Percentiles rank a stretch among this genome's conserved stretches.
Conservation (phyloP, 352 stramenopile species). For the Phytophthora sp. region DNA sequence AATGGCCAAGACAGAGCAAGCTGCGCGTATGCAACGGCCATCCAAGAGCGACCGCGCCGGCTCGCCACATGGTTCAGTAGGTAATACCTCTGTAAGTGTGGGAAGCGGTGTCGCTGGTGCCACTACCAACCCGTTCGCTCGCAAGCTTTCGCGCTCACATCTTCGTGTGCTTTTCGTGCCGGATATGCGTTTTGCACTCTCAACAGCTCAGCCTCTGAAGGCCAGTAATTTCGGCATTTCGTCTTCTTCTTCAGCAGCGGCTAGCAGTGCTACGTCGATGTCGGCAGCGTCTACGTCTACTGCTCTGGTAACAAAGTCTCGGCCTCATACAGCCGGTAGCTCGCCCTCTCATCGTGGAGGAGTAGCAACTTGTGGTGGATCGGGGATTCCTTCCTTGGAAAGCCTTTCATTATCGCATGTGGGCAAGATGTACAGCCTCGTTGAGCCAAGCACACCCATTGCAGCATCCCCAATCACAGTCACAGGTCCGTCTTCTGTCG, state of each 20-base stretch:
- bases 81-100: slow-evolving; percentile 37
- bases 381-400: slow-evolving; percentile 54
- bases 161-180: slow-evolving; percentile 66
- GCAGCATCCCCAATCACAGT: slow-evolving; percentile 50
- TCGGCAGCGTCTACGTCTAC: slow-evolving; percentile 37
- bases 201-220: slow-evolving; percentile 56
- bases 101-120: slow-evolving; percentile 23
- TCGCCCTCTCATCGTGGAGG: slow-evolving; percentile 33
- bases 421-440: slow-evolving; percentile 85
- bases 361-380: slow-evolving; percentile 19
- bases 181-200: slow-evolving; percentile 70
- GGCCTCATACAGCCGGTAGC: slow-evolving; percentile 24
- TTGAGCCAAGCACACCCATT: slow-evolving; percentile 70
- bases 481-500: slow-evolving; percentile 39
- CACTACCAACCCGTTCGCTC: slow-evolving; percentile 51
- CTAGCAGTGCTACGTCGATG: slow-evolving; percentile 26
- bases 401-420: slow-evolving; percentile 79
- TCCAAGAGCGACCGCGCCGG: slow-evolving; percentile 40
- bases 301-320: slow-evolving; percentile 48
- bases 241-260: slow-evolving; percentile 23
- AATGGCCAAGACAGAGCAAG: slow-evolving; percentile 82
- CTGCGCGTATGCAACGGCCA: slow-evolving; percentile 64
- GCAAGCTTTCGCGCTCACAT: slow-evolving; percentile 66
- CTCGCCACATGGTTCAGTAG: slow-evolving; percentile 33
- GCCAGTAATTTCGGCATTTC: slow-evolving; percentile 48